phyloP scores from a whole-genome alignment of 73 alveolate species.

The Paramecium biaurelia region DNA sequence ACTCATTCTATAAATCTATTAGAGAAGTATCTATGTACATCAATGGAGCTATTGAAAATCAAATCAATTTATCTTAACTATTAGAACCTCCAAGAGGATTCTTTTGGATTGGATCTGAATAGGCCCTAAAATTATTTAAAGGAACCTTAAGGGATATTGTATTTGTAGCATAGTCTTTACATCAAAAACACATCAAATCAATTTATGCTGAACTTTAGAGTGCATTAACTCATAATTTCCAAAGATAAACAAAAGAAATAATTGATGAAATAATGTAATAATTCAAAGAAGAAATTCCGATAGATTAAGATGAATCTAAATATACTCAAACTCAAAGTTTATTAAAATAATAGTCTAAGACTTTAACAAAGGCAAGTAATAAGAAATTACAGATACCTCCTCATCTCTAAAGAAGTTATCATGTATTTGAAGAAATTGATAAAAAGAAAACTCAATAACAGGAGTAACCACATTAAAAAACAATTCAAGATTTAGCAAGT shows the following conservation, averaged over 20 bases:
- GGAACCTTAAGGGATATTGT: constrained; percentile 6
- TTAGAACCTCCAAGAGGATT: constrained; percentile 53
- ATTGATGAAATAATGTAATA: background rate
- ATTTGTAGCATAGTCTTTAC: background rate
- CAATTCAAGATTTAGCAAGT: background rate
- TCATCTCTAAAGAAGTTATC: background rate
- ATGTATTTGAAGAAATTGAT: constrained; percentile 25
- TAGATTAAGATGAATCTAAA: constrained; percentile 10
- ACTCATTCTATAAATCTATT: background rate
- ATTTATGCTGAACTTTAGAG: constrained; percentile 26
- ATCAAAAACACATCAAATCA: constrained; percentile 26
- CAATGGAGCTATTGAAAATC: constrained; percentile 31
- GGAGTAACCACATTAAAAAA: background rate
- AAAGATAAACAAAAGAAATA: background rate
- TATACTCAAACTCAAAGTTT: background rate
- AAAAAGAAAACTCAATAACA: background rate
- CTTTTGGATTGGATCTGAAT: constrained; percentile 53
- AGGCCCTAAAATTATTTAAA: constrained; percentile 18
- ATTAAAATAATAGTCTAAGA: background rate
- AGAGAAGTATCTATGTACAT: constrained; percentile 37
- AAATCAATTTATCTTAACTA: background rate
- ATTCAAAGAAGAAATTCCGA: constrained; percentile 17
- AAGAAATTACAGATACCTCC: background rate
- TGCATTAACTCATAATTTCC: background rate
- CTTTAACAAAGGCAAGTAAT: background rate